Conservation (phyloP, 2,329 filamentous ascomycete genomes). For the Ceratocystis diversiconidia region DNA sequence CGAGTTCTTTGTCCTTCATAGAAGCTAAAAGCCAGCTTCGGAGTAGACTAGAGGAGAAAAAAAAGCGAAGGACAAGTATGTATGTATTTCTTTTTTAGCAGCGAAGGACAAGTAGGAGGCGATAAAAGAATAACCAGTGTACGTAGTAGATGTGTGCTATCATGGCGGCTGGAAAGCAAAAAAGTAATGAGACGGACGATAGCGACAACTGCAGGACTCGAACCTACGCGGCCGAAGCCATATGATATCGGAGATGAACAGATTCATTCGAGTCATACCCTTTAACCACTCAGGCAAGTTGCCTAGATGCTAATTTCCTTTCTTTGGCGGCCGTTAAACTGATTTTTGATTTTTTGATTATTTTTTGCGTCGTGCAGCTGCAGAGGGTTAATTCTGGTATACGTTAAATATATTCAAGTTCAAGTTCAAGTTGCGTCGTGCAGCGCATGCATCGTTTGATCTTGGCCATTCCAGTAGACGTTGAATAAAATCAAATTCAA, state of each 20-base stretch:
- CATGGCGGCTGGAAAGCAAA: background rate
- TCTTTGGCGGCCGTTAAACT: background rate
- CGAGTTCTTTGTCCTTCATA: background rate
- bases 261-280: slow-evolving; percentile 17
- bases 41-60: background rate
- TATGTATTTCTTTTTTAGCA: no score
- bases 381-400: no score
- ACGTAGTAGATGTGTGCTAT: no score
- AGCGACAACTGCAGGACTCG: slow-evolving; percentile 16
- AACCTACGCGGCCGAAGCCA: slow-evolving; percentile 16
- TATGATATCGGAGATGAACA: slow-evolving; percentile 12
- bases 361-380: no score
- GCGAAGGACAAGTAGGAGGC: no score
- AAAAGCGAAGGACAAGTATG: no score
- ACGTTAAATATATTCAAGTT: no score
- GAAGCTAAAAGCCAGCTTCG: background rate
- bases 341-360: background rate
- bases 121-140: no score
- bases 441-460: no score
- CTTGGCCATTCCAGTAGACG: no score
- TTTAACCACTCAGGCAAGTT: slow-evolving; percentile 18
- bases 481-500: no score
- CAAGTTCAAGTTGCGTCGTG: no score
- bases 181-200: background rate
- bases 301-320: slow-evolving; percentile 2